Evolutionary conservation across 179 eudicot genomes (phyloP), one percentile per base, ranked within the genome.

Genomic region (Sideroxylon spinosum): DNA sequence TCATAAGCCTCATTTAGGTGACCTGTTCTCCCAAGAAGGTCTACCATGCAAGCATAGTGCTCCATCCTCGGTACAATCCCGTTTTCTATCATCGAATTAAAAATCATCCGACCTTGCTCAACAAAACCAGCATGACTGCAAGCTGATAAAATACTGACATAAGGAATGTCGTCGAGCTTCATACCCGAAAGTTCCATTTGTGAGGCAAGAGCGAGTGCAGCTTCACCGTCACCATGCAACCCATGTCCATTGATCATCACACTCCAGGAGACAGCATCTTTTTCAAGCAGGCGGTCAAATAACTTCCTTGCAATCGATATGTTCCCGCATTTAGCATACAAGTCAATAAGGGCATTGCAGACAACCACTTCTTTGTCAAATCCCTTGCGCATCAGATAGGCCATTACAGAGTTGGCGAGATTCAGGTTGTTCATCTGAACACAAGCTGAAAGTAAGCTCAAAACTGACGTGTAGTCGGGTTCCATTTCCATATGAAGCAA

Each of bases 1-100:
- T 76, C 87, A 77, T 86, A 91, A 49, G 94, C 97, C 85, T 91
- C 94, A 9, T 80, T 17, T 71, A 93, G 56, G 37, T 76, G 66
- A 50, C 97, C 96, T 52, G 81, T 83, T 85, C 96, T 81, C 49
- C 93, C 85, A 62, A 91, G 91, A 71, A 92, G 91, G 82, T 89
- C 90, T n/a, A 87, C 76, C 19, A 92, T 59, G 77, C 97, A 91
- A 52, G 87, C 88, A 78, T 84, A 89, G 71, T 92, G 95, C 74
- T 88, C 89, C 61, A 56, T 73, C 50, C 74, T 76, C 0, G 92
- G 93, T 29, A 50, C 50, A 19, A 85, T 55, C 26, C 88, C 87
- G 28, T 83, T 62, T 8, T 66, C 52, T 44, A 82, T 23, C 97
- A 93, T 90, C 2, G 89, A 87, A 23, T 81, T 73, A 67, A 91